phyloP scores from a whole-genome alignment of 306 rosid species.

The Myrica gale region DNA sequence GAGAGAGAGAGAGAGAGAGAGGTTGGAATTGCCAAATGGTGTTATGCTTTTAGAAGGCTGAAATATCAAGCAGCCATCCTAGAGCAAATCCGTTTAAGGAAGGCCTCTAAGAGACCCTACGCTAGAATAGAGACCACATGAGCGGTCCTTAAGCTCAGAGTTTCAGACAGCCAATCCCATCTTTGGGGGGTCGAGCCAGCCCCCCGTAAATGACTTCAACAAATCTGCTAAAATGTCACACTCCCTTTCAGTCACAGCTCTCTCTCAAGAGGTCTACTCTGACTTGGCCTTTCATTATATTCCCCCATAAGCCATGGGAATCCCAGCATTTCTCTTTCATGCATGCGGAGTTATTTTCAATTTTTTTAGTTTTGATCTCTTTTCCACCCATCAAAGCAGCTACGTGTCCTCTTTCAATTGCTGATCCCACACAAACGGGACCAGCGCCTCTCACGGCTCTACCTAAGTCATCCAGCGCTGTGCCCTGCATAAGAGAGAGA shows the following conservation, averaged over 20 bases:
- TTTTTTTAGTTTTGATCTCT: too few species aligned
- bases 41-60: neutral
- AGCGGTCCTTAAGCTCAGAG: too few species aligned
- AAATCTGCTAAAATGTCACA: neutral
- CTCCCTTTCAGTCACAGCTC: neutral
- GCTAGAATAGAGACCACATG: too few species aligned
- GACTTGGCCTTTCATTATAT: conserved; percentile 12
- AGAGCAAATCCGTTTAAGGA: too few species aligned
- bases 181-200: too few species aligned
- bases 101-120: too few species aligned
- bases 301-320: neutral
- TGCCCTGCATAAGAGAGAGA: conserved; percentile 7
- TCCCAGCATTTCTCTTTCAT: neutral
- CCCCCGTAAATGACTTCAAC: too few species aligned
- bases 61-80: too few species aligned
- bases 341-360: too few species aligned
- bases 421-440: neutral
- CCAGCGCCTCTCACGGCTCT: neutral
- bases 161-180: too few species aligned
- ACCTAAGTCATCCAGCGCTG: neutral
- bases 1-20: neutral
- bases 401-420: neutral
- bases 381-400: neutral
- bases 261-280: neutral
- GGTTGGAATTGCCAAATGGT: neutral